Conservation (phyloP, 176 grass and related monocot genomes). For the Rhynchospora tenuis region DNA sequence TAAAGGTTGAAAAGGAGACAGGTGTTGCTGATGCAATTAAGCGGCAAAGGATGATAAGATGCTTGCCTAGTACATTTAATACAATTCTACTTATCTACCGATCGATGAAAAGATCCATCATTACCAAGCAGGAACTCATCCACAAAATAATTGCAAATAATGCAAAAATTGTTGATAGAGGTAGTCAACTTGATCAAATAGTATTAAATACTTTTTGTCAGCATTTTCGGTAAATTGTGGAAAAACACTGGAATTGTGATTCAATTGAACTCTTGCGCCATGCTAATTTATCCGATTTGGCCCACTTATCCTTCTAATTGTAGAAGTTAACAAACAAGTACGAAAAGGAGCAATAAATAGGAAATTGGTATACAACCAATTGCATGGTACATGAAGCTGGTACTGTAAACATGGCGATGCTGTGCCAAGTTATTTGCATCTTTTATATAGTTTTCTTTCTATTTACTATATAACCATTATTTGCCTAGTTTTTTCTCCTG, state of each 20-base stretch:
- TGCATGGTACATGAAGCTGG: background rate
- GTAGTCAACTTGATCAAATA: background rate
- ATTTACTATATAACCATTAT: background rate
- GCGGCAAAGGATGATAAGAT: slow-evolving; percentile 56
- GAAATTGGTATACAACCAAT: background rate
- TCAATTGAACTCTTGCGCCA: background rate
- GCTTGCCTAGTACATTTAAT: slow-evolving; percentile 55
- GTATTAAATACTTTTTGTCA: background rate
- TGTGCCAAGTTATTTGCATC: background rate
- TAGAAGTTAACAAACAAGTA: background rate
- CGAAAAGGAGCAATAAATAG: background rate
- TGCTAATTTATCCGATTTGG: background rate
- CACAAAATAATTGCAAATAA: slow-evolving; percentile 54
- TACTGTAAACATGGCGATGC: background rate
- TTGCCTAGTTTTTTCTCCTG: background rate
- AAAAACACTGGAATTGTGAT: background rate
- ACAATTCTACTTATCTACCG: slow-evolving; percentile 53
- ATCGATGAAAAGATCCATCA: slow-evolving; percentile 53
- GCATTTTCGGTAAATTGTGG: background rate
- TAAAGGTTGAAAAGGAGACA: slow-evolving; percentile 39
- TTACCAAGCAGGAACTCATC: slow-evolving; percentile 67
- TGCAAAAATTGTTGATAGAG: slow-evolving; percentile 29
- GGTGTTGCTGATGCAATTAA: slow-evolving; percentile 43
- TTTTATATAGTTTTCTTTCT: background rate
- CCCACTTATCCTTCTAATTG: background rate